Evolutionary conservation across 2,329 filamentous ascomycete species (phyloP).

Genomic region (Domatiomyces globalis): DNA sequence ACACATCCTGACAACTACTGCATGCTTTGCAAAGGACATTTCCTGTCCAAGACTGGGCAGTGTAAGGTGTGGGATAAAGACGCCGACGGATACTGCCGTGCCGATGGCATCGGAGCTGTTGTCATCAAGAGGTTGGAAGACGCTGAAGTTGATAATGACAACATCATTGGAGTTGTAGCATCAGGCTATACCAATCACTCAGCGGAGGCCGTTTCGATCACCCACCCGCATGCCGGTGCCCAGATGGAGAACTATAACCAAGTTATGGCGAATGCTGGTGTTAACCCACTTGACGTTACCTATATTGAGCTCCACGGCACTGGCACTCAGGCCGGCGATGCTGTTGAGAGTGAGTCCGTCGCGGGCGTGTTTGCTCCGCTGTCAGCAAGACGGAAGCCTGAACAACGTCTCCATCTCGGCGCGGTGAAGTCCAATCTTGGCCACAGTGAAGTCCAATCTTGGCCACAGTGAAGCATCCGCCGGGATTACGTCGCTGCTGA

Average conservation of each 20-base stretch:
- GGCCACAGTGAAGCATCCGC: conserved; percentile 33
- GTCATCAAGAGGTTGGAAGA: conserved; percentile 38
- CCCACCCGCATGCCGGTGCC: conserved; percentile 21
- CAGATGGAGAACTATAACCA: conserved; percentile 23
- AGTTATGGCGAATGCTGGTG: conserved; percentile 28
- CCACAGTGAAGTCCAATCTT: conserved; percentile 51
- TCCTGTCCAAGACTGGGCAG: conserved; percentile 35
- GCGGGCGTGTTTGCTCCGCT: conserved; percentile 46
- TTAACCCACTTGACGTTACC: conserved; percentile 58
- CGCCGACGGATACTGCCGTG: conserved; percentile 43
- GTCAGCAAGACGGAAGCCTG: conserved; percentile 18
- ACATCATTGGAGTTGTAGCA: conserved; percentile 33
- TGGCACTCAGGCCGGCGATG: conserved; percentile 72
- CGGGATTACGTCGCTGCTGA: conserved; percentile 38
- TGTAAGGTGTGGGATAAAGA: conserved; percentile 37
- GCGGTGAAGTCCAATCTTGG: conserved; percentile 50
- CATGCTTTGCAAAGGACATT: conserved; percentile 24
- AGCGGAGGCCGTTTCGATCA: conserved; percentile 28
- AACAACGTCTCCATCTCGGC: conserved; percentile 44
- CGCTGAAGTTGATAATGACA: conserved; percentile 37
- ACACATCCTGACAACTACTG: conserved; percentile 33
- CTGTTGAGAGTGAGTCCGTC: conserved; percentile 67
- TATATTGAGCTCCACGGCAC: conserved; percentile 88
- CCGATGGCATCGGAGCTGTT: conserved; percentile 36
- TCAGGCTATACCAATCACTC: conserved; percentile 37